Evolutionary conservation across 257 asterid genomes (phyloP).

Genomic region (Paraleonurus japonicus): DNA sequence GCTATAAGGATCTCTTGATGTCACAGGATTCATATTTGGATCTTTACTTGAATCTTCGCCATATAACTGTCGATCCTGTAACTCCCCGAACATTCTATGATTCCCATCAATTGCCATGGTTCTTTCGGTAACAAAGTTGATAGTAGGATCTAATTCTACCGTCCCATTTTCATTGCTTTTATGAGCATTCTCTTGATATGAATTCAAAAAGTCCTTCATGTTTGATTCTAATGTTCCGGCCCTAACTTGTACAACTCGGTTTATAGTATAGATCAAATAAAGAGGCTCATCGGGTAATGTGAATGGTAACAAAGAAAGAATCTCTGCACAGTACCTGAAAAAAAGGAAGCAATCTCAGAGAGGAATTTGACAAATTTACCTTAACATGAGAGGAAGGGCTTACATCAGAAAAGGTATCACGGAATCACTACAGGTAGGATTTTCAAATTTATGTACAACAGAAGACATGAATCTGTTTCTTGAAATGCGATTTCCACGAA

Average conservation of each 20-base stretch:
- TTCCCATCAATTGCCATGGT: slow-evolving; percentile 31
- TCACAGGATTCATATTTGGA: slow-evolving; percentile 33
- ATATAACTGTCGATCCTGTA: slow-evolving; percentile 35
- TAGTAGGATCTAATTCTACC: slow-evolving; percentile 33
- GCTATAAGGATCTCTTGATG: slow-evolving; percentile 40
- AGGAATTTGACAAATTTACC: slow-evolving; percentile 1
- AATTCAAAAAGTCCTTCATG: slow-evolving; percentile 74
- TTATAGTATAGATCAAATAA: slow-evolving; percentile 79
- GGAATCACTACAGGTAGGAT: slow-evolving; percentile 62
- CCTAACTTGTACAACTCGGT: slow-evolving; percentile 91
- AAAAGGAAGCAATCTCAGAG: slow-evolving; percentile 30
- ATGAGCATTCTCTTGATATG: slow-evolving; percentile 48
- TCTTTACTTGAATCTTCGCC: slow-evolving; percentile 36
- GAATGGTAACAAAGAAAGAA: slow-evolving; percentile 92
- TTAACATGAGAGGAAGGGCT: slow-evolving; percentile 28
- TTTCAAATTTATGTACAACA: slow-evolving; percentile 85
- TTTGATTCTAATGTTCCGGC: slow-evolving; percentile 83
- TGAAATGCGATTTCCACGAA: slow-evolving; percentile 87
- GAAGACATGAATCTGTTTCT: slow-evolving; percentile 94
- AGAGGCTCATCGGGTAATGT: slow-evolving; percentile 92
- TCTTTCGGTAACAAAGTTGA: slow-evolving; percentile 31
- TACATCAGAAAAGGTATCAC: slow-evolving; percentile 74
- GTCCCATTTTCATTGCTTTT: slow-evolving; percentile 47
- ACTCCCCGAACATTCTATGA: slow-evolving; percentile 40
- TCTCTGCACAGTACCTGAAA: slow-evolving; percentile 88